A percentile compares a stretch with the other conserved stretches of the same genome.
These are phyloP conservation scores for Mariannaea elegans DNA, from an alignment of 2,329 filamentous ascomycete species.

Conservation along the genomic window DNA sequence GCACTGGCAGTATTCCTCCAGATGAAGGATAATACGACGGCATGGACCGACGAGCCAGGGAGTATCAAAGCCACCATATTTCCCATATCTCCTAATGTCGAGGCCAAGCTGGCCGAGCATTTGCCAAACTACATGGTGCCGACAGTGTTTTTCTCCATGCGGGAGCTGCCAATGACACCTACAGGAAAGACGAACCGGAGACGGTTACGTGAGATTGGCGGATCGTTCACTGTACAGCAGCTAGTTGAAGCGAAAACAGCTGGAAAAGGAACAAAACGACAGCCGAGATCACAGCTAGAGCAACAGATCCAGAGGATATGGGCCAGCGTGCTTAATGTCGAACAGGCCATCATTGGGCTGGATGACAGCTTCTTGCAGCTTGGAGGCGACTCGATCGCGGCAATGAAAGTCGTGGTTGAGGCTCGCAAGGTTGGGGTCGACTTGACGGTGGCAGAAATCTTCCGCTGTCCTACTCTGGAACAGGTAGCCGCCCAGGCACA, in stretches of 20 bases:
- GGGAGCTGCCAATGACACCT: constrained; percentile 21
- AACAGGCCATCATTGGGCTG: constrained; percentile 45
- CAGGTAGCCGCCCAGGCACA: background rate
- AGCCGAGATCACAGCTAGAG: constrained; percentile 11
- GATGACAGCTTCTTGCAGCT: constrained; percentile 60
- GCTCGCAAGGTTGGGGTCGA: constrained; percentile 16
- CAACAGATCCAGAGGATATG: constrained; percentile 46
- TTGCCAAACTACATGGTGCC: constrained; percentile 16
- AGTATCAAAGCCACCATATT: background rate
- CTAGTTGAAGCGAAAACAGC: constrained; percentile 47
- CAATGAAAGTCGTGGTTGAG: constrained; percentile 54
- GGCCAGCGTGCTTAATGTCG: constrained; percentile 46
- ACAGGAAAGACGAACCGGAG: constrained; percentile 29
- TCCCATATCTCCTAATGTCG: background rate
- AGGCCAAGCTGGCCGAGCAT: background rate
- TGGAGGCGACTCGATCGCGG: constrained; percentile 58
- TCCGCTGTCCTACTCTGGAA: background rate
- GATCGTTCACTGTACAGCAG: constrained; percentile 37
- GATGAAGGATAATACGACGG: background rate
- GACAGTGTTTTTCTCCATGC: constrained; percentile 5
- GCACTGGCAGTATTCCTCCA: background rate
- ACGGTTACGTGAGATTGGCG: constrained; percentile 16
- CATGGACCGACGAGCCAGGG: background rate
- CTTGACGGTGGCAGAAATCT: constrained; percentile 5
- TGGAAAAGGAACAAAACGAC: background rate